These are phyloP conservation scores for Silene coronaria DNA, from an alignment of 179 eudicot genomes.

Conservation along the genomic window DNA sequence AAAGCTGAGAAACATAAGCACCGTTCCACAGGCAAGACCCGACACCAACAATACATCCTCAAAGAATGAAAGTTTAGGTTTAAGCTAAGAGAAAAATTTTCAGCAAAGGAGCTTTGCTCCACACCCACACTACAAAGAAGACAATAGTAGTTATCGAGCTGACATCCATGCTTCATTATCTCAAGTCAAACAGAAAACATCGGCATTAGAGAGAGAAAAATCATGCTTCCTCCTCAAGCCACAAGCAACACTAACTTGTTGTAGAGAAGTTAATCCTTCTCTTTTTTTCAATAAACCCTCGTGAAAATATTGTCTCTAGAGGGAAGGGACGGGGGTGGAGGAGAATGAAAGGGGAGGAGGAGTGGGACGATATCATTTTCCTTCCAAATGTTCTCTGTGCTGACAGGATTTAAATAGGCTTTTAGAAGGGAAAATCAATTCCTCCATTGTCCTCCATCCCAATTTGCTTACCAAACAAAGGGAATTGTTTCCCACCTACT, in stretches of 20 bases:
- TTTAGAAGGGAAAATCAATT: too few species aligned
- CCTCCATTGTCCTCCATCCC: too few species aligned
- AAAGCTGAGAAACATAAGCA: neutral
- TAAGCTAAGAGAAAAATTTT: neutral
- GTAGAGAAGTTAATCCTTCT: neutral
- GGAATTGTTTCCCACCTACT: too few species aligned
- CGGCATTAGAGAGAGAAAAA: neutral
- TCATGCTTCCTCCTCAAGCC: conserved; percentile 3
- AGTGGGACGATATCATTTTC: too few species aligned
- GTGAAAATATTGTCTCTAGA: neutral
- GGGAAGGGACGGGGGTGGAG: too few species aligned
- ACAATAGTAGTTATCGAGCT: neutral
- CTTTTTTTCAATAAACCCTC: neutral
- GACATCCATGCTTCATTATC: neutral
- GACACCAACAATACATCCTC: neutral
- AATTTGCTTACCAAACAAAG: too few species aligned
- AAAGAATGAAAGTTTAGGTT: neutral
- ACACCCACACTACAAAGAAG: neutral
- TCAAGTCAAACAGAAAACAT: neutral
- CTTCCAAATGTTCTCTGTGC: too few species aligned
- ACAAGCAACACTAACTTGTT: neutral
- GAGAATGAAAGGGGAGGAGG: too few species aligned
- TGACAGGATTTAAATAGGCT: too few species aligned
- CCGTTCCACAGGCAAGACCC: neutral
- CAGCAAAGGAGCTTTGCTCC: neutral